Evolutionary conservation across 768 basidiomycete species (phyloP).

Genomic region (Leccinum olivaceopallidum): DNA sequence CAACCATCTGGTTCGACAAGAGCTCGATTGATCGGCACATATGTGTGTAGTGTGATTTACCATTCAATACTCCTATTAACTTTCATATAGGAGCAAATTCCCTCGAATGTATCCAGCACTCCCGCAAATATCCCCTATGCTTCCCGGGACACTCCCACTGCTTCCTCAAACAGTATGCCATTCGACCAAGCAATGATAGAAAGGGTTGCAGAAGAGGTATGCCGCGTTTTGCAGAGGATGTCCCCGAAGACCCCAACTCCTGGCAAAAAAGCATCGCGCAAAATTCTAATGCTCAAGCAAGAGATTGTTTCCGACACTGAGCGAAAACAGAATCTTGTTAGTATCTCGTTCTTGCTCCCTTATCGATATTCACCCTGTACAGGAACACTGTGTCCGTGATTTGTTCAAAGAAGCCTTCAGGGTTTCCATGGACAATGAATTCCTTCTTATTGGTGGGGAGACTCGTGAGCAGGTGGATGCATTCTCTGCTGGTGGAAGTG

Average conservation of each 20-base stretch:
- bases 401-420: not conserved
- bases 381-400: not conserved
- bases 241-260: not conserved
- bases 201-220: not conserved
- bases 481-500: not conserved
- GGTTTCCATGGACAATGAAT: not conserved
- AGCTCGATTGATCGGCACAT: too few species aligned
- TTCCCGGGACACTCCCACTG: not conserved
- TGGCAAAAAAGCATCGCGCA: not conserved
- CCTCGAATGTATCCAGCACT: not conserved
- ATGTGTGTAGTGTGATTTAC: too few species aligned
- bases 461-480: not conserved
- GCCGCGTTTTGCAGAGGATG: not conserved
- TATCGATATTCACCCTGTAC: not conserved
- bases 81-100: not conserved
- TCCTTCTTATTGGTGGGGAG: not conserved
- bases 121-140: too few species aligned
- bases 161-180: not conserved
- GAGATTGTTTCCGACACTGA: not conserved
- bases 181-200: not conserved
- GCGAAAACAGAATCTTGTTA: not conserved
- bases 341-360: not conserved
- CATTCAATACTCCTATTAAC: too few species aligned
- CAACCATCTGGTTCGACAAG: too few species aligned
- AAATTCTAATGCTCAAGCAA: not conserved